Evolutionary conservation across 2,329 filamentous ascomycete species (phyloP), one percentile per base, ranked within the genome.

Genomic region (Coniochaeta hoffmannii): DNA sequence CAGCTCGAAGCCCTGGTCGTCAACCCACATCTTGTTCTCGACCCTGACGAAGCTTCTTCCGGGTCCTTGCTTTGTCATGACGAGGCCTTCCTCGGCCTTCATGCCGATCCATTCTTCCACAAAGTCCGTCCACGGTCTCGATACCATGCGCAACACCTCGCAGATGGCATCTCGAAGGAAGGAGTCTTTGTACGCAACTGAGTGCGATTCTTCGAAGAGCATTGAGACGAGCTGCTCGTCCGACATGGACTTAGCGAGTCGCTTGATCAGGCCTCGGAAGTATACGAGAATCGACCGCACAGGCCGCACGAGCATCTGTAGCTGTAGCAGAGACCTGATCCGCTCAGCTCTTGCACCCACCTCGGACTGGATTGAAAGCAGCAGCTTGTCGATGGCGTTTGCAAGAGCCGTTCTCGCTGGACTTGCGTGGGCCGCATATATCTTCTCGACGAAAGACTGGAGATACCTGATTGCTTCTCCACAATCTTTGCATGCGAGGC

Each of bases 31-130:
- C 53, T 77, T 76, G 19, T 75, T 74, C 34, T 82, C 80, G 0
- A 85, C 72, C 54, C 77, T 81, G 59, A 88, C 76, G 62, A 89
- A 88, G 24, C 80, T 76, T 61, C 80, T 82, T 55, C 68, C 74
- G 35, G 70, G 66, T 17, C 75, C 73, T 53, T 74, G 65, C 64
- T 77, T 84, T 5, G 76, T 75, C 30, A 85, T 63, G 0, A 77
- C 76, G 11, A 81, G 70, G 1, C 81, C 80, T 34, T 77, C 72
- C 60, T 88, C 84, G 2, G 75, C 71, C 57, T 75, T 78, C 11
- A 89, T 78, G 0, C 90, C 90, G 57, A 92, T 82, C 89, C 89
- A 94, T 63, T 86, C 83, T 60, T 87, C 80, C 8, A 88, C 74
- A 53, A 69, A 69, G 6, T 63, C 65, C 12, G 62, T 64, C 69